Evolutionary conservation across 495 filamentous ascomycete genomes (phyloP).

Genomic region (Aspergillus sclerotiicarbonarius): DNA sequence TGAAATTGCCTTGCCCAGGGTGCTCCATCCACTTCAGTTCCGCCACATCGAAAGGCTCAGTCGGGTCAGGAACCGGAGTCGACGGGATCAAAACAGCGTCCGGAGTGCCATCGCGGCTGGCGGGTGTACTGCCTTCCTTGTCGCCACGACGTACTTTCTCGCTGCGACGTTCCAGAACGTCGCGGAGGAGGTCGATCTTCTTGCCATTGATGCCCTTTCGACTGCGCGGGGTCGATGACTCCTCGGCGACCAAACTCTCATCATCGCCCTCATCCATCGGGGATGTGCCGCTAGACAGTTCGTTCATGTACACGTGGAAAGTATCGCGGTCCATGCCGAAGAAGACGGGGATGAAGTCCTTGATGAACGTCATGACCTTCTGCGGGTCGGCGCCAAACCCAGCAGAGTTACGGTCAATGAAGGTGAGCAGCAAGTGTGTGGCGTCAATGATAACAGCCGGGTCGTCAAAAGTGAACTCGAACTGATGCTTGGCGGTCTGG

Average conservation of each 20-base stretch:
- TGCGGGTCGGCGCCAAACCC: slow-evolving; percentile 70
- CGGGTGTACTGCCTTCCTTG: slow-evolving; percentile 70
- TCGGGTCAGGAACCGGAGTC: slow-evolving; percentile 45
- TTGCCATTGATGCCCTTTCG: slow-evolving; percentile 65
- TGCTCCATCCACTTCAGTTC: slow-evolving; percentile 61
- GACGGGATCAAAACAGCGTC: slow-evolving; percentile 64
- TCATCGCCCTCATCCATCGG: slow-evolving; percentile 73
- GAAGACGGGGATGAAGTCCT: slow-evolving; percentile 83
- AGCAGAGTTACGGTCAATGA: slow-evolving; percentile 63
- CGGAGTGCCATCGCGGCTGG: slow-evolving; percentile 84
- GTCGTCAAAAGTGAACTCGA: slow-evolving; percentile 69
- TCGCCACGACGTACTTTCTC: slow-evolving; percentile 63
- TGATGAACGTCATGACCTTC: slow-evolving; percentile 77
- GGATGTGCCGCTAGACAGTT: slow-evolving; percentile 59
- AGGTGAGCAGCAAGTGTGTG: slow-evolving; percentile 73
- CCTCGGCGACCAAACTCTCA: slow-evolving; percentile 47
- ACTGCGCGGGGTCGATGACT: slow-evolving; percentile 51
- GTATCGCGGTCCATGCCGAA: slow-evolving; percentile 77
- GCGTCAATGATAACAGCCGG: slow-evolving; percentile 77
- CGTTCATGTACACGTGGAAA: slow-evolving; percentile 73
- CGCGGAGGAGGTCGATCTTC: slow-evolving; percentile 78
- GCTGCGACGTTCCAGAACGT: slow-evolving; percentile 72
- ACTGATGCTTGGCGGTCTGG: slow-evolving; percentile 66
- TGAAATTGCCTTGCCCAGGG: slow-evolving; percentile 50
- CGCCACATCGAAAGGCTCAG: slow-evolving; percentile 45